These are phyloP conservation scores for Sporothrix pseudoabietina DNA, from an alignment of 2,329 filamentous ascomycete genomes.

Conservation along the genomic window DNA sequence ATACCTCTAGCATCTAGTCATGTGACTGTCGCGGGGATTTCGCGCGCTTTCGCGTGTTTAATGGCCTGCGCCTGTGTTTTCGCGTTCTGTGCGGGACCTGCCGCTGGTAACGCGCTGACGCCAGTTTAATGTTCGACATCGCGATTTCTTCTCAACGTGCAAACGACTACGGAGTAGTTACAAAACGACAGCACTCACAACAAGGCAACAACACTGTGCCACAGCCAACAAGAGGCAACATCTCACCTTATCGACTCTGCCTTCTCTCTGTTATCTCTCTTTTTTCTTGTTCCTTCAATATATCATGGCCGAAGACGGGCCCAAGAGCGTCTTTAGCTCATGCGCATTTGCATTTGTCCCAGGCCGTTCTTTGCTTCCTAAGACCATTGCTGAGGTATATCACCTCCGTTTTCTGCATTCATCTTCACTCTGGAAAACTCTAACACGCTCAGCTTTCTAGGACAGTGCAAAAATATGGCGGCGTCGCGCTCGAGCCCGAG, in stretches of 20 bases:
- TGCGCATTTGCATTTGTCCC: slow-evolving; percentile 52
- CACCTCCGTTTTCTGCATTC: background rate
- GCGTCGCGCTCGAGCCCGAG: slow-evolving; percentile 50
- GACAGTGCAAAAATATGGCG: slow-evolving; percentile 54
- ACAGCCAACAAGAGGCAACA: background rate
- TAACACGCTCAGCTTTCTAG: slow-evolving; percentile 44
- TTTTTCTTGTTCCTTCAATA: background rate
- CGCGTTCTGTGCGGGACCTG: slow-evolving; percentile 21
- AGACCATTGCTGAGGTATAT: slow-evolving; percentile 47
- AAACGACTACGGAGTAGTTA: background rate
- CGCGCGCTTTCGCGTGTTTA: slow-evolving; percentile 34
- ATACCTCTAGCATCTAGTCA: slow-evolving; percentile 7
- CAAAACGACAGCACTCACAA: background rate
- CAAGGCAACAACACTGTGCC: slow-evolving; percentile 8
- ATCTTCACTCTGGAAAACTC: background rate
- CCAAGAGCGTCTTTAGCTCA: slow-evolving; percentile 45
- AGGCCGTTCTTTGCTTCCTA: slow-evolving; percentile 46
- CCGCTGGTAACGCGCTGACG: background rate
- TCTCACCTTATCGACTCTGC: background rate
- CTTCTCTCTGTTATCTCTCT: background rate
- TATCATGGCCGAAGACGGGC: slow-evolving; percentile 40
- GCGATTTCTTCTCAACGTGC: slow-evolving; percentile 11
- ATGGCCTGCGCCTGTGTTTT: slow-evolving; percentile 14
- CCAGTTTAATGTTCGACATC: background rate
- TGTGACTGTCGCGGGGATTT: slow-evolving; percentile 35